These are phyloP conservation scores for Funneliformis geosporum DNA, from an alignment of 192 early-diverging fungal genomes.

Conservation along the genomic window DNA sequence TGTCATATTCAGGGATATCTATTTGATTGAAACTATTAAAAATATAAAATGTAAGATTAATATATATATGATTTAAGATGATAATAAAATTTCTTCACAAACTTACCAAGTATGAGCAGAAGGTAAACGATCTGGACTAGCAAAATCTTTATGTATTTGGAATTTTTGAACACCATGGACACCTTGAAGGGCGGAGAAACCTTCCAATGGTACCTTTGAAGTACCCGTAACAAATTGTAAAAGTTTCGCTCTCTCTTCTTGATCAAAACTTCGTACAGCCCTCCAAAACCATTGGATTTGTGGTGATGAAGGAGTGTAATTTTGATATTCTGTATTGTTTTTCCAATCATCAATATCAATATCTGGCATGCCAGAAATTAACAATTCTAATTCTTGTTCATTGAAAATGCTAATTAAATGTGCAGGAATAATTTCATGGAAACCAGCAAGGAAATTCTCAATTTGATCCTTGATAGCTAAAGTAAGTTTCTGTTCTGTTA, in stretches of 20 bases:
- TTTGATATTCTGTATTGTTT: constrained; percentile 97
- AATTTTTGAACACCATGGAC: constrained; percentile 95
- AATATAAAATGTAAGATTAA: background rate
- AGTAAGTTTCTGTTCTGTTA: constrained; percentile 90
- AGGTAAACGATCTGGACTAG: constrained; percentile 81
- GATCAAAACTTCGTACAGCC: constrained; percentile 93
- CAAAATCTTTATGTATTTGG: constrained; percentile 98
- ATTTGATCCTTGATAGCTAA: constrained; percentile 95
- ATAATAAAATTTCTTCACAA: background rate
- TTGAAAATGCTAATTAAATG: constrained; percentile 96
- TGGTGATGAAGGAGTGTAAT: constrained; percentile 79
- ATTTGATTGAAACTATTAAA: constrained; percentile 91
- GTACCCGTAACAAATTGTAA: constrained; percentile 98
- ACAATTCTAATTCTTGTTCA: constrained; percentile 96
- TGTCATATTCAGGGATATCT: constrained; percentile 91
- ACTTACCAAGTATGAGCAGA: constrained; percentile 95
- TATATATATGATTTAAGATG: constrained; percentile 6
- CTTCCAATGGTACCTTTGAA: constrained; percentile 96
- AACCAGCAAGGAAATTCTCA: constrained; percentile 87
- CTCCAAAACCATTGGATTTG: constrained; percentile 99
- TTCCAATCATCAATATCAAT: constrained; percentile 99
- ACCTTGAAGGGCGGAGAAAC: constrained; percentile 91
- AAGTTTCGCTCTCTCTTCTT: constrained; percentile 97
- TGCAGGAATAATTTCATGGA: constrained; percentile 93
- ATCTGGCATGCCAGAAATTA: constrained; percentile 98